These are phyloP conservation scores for Prunus mira DNA, from an alignment of 306 rosid genomes.

Conservation along the genomic window DNA sequence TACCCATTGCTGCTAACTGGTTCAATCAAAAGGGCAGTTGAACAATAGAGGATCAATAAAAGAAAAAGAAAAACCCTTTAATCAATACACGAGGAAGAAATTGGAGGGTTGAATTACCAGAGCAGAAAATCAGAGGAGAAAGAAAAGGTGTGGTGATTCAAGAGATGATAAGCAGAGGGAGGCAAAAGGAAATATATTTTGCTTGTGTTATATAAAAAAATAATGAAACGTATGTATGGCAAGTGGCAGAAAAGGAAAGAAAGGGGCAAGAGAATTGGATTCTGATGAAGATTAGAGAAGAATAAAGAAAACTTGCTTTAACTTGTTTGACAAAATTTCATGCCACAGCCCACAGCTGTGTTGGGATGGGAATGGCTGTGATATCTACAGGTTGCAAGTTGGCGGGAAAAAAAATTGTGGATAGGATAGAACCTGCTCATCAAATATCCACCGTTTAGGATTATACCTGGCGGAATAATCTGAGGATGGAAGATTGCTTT, in stretches of 20 bases:
- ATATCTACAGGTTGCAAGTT: background rate
- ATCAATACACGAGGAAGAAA: background rate
- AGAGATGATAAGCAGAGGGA: slow-evolving; percentile 25
- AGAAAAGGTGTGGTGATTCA: background rate
- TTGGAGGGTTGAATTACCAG: slow-evolving; percentile 25
- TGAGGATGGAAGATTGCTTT: too few relatives aligned
- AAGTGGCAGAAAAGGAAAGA: background rate
- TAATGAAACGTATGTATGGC: background rate
- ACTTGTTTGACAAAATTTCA: background rate
- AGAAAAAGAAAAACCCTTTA: background rate
- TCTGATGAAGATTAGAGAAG: slow-evolving; percentile 34
- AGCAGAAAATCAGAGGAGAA: slow-evolving; percentile 5
- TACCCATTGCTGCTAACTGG: slow-evolving; percentile 50
- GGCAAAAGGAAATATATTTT: slow-evolving; percentile 2
- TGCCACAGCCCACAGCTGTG: background rate
- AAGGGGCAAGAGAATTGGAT: slow-evolving; percentile 45
- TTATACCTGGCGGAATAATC: too few relatives aligned
- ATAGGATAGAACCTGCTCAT: background rate
- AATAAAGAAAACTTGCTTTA: slow-evolving; percentile 35
- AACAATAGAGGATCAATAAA: background rate
- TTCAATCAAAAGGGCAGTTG: slow-evolving; percentile 6
- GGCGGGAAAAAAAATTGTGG: background rate
- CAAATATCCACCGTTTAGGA: background rate
- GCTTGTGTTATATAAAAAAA: slow-evolving; percentile 12
- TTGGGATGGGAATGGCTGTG: background rate